phyloP scores from a whole-genome alignment of 1,284 basidiomycete species.

The Polyporus tsugae region DNA sequence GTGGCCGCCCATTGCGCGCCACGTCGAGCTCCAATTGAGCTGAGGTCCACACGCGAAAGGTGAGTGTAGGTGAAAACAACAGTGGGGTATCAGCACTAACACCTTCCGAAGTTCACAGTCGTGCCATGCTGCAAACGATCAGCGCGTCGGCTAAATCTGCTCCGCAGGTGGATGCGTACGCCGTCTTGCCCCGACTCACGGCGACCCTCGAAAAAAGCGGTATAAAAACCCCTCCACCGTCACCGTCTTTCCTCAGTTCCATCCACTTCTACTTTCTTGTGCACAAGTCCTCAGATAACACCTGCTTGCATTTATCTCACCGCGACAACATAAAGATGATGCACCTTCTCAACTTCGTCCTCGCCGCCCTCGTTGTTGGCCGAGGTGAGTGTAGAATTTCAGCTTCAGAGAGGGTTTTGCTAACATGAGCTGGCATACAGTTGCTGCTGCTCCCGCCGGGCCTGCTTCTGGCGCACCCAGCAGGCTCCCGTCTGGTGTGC shows the following conservation, averaged over 20 bases:
- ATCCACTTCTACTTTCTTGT: neutral
- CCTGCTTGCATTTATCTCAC: neutral
- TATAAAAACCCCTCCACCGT: slow-evolving; percentile 1
- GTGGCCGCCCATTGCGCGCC: neutral
- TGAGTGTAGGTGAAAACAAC: neutral
- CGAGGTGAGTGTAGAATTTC: neutral
- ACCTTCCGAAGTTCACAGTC: slow-evolving; percentile 4
- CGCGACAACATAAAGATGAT: slow-evolving; percentile 7
- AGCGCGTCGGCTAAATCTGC: neutral
- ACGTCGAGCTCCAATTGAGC: neutral
- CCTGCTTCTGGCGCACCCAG: neutral
- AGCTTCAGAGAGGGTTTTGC: neutral
- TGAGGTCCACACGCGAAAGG: neutral
- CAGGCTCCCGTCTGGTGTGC: neutral
- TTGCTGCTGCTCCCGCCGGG: neutral
- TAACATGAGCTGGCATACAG: neutral
- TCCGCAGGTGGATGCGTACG: neutral
- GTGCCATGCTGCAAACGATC: neutral
- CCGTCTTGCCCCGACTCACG: neutral
- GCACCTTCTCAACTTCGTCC: slow-evolving; percentile 12
- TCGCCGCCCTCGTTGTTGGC: slow-evolving; percentile 11
- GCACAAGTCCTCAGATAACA: slow-evolving; percentile 2
- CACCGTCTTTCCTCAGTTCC: neutral
- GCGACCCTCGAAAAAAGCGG: neutral
- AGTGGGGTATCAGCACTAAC: neutral